Evolutionary conservation across 495 filamentous ascomycete species (phyloP), one percentile per base, ranked within the genome.

Genomic region (Penicillium soppii): DNA sequence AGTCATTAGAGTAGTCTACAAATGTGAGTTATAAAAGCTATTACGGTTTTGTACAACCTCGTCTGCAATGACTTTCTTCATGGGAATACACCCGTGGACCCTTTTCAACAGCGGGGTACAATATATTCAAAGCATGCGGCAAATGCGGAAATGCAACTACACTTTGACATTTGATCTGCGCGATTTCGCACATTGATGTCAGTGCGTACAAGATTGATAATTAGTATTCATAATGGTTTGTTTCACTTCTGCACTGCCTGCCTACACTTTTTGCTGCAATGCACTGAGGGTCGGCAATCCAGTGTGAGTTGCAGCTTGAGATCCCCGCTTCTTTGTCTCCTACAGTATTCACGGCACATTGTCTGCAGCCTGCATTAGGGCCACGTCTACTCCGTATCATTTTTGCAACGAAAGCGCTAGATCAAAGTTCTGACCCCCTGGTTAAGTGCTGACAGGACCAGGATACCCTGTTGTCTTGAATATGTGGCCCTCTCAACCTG

Each of bases 101-200:
- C 13, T 7, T 35, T 17, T 40, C 42, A 23, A 37, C 44, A 25
- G 47, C 22, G 42, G 54, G 50, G 32, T 41, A n/a, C 29, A 36
- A 29, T 38, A 26, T n/a, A n/a, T n/a, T n/a, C n/a, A n/a, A n/a
- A n/a, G n/a, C n/a, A 19, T 47, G 57, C 57, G 57, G 57, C 54
- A 53, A 60, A n/a, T n/a, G n/a, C n/a, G n/a, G n/a, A n/a, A n/a
- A n/a, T n/a, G n/a, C n/a, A n/a, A n/a, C n/a, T n/a, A n/a, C n/a
- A n/a, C n/a, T n/a, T n/a, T n/a, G n/a, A n/a, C n/a, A n/a, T n/a
- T n/a, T n/a, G n/a, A n/a, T n/a, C n/a, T n/a, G n/a, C n/a, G n/a
- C 20, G 19, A 7, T 26, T 10, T 10, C 20, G 36, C 32, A 7
- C 22, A 8, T 27, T 38, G 53, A 29, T 33, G 43, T 46, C 50